A percentile compares a stretch with the other conserved stretches of the same genome.
Evolutionary conservation across 306 rosid genomes (phyloP).

Genomic region (Cucurbita maxima): DNA sequence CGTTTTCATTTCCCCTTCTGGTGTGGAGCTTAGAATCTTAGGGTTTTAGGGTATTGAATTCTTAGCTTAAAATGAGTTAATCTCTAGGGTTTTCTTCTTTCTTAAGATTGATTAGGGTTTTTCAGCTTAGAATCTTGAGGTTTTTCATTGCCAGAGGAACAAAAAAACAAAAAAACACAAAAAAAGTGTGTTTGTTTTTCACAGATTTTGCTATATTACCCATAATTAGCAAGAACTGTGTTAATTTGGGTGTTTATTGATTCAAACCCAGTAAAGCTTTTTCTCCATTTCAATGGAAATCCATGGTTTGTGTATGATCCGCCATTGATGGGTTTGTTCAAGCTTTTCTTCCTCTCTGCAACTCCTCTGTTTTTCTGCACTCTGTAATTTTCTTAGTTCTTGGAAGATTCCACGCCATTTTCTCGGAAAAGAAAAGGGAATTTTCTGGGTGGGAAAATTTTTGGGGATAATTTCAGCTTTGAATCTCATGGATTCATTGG

Average conservation of each 20-base stretch:
- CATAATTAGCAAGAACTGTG: neutral
- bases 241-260: neutral
- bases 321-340: slow-evolving; percentile 1
- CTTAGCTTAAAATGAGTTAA: neutral
- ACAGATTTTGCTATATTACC: neutral
- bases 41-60: neutral
- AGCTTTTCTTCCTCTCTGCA: slow-evolving; percentile 1
- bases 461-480: neutral
- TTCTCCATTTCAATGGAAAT: neutral
- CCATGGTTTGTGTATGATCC: slow-evolving; percentile 1
- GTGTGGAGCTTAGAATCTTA: slow-evolving; percentile 1
- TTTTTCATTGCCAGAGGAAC: neutral
- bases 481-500: neutral
- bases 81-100: neutral
- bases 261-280: neutral
- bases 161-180: neutral
- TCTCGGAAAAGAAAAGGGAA: neutral
- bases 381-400: neutral
- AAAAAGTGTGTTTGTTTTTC: neutral
- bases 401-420: neutral
- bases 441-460: neutral
- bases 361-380: neutral
- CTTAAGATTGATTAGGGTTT: neutral
- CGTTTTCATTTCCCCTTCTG: neutral
- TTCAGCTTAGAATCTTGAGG: neutral